phyloP scores from a whole-genome alignment of 139 green algal genomes.

The Gonium pectorale region DNA sequence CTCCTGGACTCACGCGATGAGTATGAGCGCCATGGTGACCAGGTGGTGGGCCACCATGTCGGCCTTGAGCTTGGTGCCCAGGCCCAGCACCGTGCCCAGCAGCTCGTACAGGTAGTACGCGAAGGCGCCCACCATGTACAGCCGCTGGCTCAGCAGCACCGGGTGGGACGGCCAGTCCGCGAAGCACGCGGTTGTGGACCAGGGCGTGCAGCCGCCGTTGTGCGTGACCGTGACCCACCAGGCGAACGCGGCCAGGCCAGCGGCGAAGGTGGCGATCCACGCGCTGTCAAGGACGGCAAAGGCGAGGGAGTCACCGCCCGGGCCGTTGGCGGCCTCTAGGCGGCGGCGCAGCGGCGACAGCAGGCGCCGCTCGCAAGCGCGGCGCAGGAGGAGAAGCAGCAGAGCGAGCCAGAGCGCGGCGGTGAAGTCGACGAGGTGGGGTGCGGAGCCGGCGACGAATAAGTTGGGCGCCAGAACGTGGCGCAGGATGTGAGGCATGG shows the following conservation, averaged over 20 bases:
- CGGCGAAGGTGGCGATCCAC: constrained; percentile 37
- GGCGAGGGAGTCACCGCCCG: neutral
- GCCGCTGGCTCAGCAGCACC: constrained; percentile 18
- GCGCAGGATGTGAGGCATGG: too few species aligned
- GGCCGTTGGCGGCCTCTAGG: neutral
- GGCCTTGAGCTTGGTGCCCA: constrained; percentile 51
- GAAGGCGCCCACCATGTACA: constrained; percentile 47
- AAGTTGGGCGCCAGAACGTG: neutral
- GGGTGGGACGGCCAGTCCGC: constrained; percentile 49
- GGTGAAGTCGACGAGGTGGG: neutral
- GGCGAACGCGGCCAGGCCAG: constrained; percentile 27
- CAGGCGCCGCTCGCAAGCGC: neutral
- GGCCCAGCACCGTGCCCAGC: constrained; percentile 51
- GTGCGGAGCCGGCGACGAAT: neutral
- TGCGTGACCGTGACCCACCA: constrained; percentile 39
- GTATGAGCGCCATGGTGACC: constrained; percentile 62
- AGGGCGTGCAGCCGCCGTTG: constrained; percentile 56
- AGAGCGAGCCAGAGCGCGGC: neutral
- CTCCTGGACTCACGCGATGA: constrained; percentile 32
- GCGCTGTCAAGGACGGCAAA: constrained; percentile 19
- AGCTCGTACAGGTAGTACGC: constrained; percentile 68
- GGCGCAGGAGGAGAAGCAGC: neutral
- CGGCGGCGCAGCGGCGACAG: too few species aligned
- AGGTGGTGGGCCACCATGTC: constrained; percentile 72
- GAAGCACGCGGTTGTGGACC: constrained; percentile 50